A percentile compares a stretch with the other conserved stretches of the same genome.
phyloP scores from a whole-genome alignment of 2,329 filamentous ascomycete genomes.

The Colletotrichum limetticola region DNA sequence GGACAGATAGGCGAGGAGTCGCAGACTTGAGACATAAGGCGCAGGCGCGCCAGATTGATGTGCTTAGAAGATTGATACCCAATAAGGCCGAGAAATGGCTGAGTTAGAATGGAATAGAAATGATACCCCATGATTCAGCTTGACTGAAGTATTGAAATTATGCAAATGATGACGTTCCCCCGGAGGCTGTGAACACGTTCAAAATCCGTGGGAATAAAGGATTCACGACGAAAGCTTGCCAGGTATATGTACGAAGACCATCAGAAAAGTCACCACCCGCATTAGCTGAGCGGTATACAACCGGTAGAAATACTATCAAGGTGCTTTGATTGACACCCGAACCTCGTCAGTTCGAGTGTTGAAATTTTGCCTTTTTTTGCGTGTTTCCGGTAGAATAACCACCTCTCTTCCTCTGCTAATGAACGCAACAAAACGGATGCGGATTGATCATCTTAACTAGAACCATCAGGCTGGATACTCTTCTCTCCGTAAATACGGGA shows the following conservation, averaged over 20 bases:
- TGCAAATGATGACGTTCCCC: neutral
- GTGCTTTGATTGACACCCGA: too few species aligned
- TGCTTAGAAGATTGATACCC: slow-evolving; percentile 73
- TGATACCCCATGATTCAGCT: slow-evolving; percentile 21
- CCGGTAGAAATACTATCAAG: neutral
- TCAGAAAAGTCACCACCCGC: neutral
- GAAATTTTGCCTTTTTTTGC: neutral
- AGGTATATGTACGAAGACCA: neutral
- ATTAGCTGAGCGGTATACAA: neutral
- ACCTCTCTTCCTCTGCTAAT: too few species aligned
- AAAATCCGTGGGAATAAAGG: neutral
- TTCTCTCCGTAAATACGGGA: too few species aligned
- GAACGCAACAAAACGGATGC: too few species aligned
- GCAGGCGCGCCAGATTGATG: slow-evolving; percentile 75
- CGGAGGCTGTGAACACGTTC: neutral
- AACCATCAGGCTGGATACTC: too few species aligned
- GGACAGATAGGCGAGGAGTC: slow-evolving; percentile 69
- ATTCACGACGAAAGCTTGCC: too few species aligned
- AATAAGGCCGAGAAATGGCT: slow-evolving; percentile 55
- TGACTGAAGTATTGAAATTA: neutral
- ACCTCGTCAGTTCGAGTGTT: neutral
- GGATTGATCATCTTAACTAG: too few species aligned
- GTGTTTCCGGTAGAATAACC: too few species aligned
- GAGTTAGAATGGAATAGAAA: slow-evolving; percentile 5
- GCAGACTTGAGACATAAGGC: slow-evolving; percentile 72